These are phyloP conservation scores for Quambalaria eucalypti DNA, from an alignment of 1,284 basidiomycete species.

Conservation along the genomic window DNA sequence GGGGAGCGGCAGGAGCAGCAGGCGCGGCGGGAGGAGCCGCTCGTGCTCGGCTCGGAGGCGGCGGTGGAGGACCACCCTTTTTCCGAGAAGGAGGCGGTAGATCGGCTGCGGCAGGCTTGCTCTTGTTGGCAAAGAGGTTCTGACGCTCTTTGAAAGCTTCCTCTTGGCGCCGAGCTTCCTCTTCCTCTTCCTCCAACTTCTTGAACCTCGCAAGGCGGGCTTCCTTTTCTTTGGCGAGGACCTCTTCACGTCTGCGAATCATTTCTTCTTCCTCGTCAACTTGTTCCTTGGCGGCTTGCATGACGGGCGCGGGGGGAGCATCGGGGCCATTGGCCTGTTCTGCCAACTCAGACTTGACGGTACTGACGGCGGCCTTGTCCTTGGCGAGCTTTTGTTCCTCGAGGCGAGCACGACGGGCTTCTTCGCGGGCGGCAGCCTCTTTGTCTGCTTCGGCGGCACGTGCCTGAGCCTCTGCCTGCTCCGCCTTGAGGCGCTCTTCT, in stretches of 20 bases:
- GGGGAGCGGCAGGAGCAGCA: conserved; percentile 18
- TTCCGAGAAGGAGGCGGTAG: conserved; percentile 19
- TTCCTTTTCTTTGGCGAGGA: conserved; percentile 36
- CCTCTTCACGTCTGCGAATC: conserved; percentile 35
- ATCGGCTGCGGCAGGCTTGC: conserved; percentile 14
- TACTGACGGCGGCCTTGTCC: conserved; percentile 22
- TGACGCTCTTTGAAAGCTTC: conserved; percentile 38
- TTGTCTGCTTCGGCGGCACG: conserved; percentile 39
- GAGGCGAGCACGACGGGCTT: conserved; percentile 36
- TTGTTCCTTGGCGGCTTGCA: conserved; percentile 24
- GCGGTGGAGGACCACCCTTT: conserved; percentile 13
- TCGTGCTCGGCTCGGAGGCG: conserved; percentile 25
- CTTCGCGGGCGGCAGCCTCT: conserved; percentile 42
- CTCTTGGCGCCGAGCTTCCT: conserved; percentile 31
- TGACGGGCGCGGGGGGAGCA: conserved; percentile 22
- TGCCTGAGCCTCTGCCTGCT: conserved; percentile 39
- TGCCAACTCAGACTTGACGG: conserved; percentile 30
- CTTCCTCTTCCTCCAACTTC: conserved; percentile 38
- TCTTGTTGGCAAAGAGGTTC: conserved; percentile 19
- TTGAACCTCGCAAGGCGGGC: conserved; percentile 31
- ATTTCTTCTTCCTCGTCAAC: conserved; percentile 31
- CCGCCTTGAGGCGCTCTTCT: conserved; percentile 36
- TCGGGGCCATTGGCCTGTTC: conserved; percentile 19
- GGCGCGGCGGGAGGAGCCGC: conserved; percentile 9
- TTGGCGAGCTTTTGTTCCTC: conserved; percentile 34